These are phyloP conservation scores for Anthracocystis walkeri DNA, from an alignment of 1,284 basidiomycete species.

Conservation along the genomic window DNA sequence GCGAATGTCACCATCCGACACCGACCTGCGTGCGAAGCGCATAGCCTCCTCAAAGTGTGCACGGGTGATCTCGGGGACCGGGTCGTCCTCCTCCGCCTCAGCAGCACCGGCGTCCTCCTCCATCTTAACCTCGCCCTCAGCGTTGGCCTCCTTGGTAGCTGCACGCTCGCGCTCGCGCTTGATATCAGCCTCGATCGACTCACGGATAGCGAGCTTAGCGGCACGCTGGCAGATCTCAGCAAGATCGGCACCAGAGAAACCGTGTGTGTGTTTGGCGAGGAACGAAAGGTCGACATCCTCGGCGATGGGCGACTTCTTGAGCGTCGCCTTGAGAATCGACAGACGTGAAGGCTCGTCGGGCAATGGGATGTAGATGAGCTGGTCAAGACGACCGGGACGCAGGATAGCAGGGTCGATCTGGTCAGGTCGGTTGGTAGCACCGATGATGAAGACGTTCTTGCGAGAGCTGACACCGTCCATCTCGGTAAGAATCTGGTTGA, in stretches of 20 bases:
- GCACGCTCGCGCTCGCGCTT: constrained; percentile 77
- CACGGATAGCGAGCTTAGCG: constrained; percentile 94
- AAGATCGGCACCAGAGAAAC: constrained; percentile 98
- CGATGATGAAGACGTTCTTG: constrained; percentile 99
- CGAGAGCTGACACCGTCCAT: constrained; percentile 99
- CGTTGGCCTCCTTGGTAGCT: constrained; percentile 45
- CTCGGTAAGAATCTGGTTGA: constrained; percentile 95
- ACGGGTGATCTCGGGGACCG: constrained; percentile 90
- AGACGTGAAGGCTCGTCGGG: constrained; percentile 92
- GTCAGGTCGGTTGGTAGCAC: constrained; percentile 98
- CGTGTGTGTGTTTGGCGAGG: constrained; percentile 93
- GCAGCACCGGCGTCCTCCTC: constrained; percentile 75
- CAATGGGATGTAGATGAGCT: constrained; percentile 72
- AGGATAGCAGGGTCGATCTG: constrained; percentile 97
- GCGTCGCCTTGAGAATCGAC: constrained; percentile 88
- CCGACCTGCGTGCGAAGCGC: constrained; percentile 76
- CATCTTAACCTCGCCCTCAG: constrained; percentile 72
- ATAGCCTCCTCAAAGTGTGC: constrained; percentile 92
- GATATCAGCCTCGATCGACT: constrained; percentile 93
- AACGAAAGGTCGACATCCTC: constrained; percentile 86
- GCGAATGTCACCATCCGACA: constrained; percentile 82
- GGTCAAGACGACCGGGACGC: constrained; percentile 96
- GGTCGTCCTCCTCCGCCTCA: constrained; percentile 83
- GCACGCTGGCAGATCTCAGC: constrained; percentile 98
- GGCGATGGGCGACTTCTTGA: constrained; percentile 92